phyloP scores from a whole-genome alignment of 208 protist species.

The Crithidia sp. region DNA sequence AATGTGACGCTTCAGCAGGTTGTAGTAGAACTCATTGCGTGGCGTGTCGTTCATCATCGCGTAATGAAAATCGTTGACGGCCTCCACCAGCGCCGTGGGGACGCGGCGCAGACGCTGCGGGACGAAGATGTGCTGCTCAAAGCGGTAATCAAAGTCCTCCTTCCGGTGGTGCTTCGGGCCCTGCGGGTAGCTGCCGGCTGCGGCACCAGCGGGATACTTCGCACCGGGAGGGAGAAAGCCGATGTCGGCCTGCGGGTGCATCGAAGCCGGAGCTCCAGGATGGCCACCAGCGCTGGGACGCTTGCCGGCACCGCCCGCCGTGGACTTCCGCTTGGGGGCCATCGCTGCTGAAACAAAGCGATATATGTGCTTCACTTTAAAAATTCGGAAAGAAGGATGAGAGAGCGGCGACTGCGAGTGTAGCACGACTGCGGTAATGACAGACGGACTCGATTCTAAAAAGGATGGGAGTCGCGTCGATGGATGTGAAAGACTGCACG shows the following conservation, averaged over 20 bases:
- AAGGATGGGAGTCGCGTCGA: not conserved
- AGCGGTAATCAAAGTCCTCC: constrained; percentile 68
- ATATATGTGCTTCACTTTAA: not conserved
- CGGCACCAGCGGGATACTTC: constrained; percentile 22
- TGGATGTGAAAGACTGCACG: not conserved
- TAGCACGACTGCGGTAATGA: too few relatives aligned
- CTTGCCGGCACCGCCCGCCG: not conserved
- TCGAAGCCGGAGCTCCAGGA: not conserved
- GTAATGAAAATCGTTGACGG: constrained; percentile 95
- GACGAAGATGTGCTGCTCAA: constrained; percentile 77
- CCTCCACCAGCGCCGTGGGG: constrained; percentile 75
- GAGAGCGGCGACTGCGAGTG: not conserved
- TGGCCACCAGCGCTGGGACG: not conserved
- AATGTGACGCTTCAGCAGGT: constrained; percentile 73
- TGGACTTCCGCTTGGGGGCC: constrained; percentile 6
- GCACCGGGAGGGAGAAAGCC: constrained; percentile 58
- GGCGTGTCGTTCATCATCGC: constrained; percentile 94
- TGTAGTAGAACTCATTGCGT: constrained; percentile 92
- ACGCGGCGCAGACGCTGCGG: constrained; percentile 67
- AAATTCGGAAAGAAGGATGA: not conserved
- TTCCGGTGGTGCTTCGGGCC: constrained; percentile 13
- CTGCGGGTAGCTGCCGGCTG: not conserved
- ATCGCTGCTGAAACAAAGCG: not conserved
- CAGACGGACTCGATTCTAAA: too few relatives aligned
- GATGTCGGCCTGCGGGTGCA: constrained; percentile 40